Evolutionary conservation across 1,139 yeast species (phyloP), one percentile per base, ranked within the genome.

Genomic region (Pichia sorboxylosa): DNA sequence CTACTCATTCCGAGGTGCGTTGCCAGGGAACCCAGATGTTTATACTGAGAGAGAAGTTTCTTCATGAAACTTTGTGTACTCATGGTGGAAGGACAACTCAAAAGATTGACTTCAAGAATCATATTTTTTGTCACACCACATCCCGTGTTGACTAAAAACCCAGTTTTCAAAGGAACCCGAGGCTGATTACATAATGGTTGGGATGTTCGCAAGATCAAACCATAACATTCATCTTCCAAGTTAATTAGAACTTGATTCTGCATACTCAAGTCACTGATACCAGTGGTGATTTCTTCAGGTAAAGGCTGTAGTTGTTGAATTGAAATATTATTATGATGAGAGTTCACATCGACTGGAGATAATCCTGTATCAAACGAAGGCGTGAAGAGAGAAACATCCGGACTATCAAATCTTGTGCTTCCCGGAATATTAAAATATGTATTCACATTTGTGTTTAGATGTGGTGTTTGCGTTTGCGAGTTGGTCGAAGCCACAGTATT

Each of bases 1-100:
- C 35, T 35, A 17, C 63, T 38, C 63, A 55, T 16, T 59, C 56
- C 44, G 58, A 66, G 39, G 57, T 66, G 47, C 2, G 73, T 64
- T 1, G 79, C 73, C 39, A 83, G 51, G 2, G 41, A 33, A 25
- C 50, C 43, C 29, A 51, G 39, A 33, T 74, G 71, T 45, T 82
- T 69, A 55, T 75, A 82, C 43, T 85, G 94, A 19, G 57, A 55
- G 42, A 85, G 56, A 3, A 84, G 51, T 10, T 69, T 63, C 42
- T 65, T 71, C 67, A 84, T 63, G 26, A 82, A 58, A 30, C 68
- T 63, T 39, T 63, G 58, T 37, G 72, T 57, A 47, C 71, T 57
- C 66, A 80, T 64, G 44, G 73, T 66, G 23, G 67, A 63, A 15
- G 84, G 82, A 44, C 90, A 79, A 49, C 84, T 78, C 37, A 80